Evolutionary conservation across 306 rosid species (phyloP).

Genomic region (Abrus pulchellus): DNA sequence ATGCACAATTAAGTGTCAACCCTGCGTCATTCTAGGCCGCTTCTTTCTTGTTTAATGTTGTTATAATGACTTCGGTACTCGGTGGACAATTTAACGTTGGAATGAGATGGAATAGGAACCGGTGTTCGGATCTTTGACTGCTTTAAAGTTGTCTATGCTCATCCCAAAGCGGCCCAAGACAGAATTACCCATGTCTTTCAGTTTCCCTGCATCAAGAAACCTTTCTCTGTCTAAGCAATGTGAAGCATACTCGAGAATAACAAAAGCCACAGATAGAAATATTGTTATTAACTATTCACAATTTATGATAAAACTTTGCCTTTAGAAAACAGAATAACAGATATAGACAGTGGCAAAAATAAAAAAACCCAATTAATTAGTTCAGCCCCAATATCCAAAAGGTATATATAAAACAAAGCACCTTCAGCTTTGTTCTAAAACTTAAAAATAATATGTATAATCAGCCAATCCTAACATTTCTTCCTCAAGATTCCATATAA

Average conservation of each 20-base stretch:
- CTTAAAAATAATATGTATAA: background rate
- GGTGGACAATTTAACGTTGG: constrained; percentile 58
- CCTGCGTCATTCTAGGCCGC: constrained; percentile 16
- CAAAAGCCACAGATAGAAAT: background rate
- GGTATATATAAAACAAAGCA: background rate
- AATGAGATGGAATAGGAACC: constrained; percentile 90
- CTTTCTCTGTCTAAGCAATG: constrained; percentile 1
- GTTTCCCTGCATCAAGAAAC: constrained; percentile 64
- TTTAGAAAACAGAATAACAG: constrained; percentile 17
- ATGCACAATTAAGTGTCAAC: constrained; percentile 35
- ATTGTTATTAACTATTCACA: background rate
- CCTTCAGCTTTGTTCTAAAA: background rate
- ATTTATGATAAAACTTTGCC: background rate
- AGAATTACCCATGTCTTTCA: constrained; percentile 95
- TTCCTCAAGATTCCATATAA: constrained; percentile 13
- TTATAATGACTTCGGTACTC: background rate
- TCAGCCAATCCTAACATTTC: background rate
- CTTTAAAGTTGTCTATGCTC: constrained; percentile 88
- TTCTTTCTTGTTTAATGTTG: constrained; percentile 38
- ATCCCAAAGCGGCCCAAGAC: constrained; percentile 93
- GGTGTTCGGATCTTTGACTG: constrained; percentile 91
- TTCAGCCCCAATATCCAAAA: constrained; percentile 15
- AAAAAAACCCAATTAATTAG: background rate
- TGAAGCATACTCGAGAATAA: constrained; percentile 9
- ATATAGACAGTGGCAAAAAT: constrained; percentile 8